Conservation (phyloP, 306 rosid genomes). For the Urtica urens region DNA sequence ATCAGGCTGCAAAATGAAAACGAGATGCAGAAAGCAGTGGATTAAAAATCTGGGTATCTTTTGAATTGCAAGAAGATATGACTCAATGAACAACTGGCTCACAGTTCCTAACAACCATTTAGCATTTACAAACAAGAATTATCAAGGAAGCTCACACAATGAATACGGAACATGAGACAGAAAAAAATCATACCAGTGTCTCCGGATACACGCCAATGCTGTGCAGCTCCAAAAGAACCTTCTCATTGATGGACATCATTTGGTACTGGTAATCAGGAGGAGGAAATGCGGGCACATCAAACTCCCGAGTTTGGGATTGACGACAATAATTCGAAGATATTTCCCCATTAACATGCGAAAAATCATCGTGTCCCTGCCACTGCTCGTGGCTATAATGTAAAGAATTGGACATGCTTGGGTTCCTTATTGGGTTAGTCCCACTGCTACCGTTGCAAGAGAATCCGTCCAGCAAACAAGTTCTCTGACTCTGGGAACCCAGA, state of each 20-base stretch:
- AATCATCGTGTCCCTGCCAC: constrained; percentile 62
- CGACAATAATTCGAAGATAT: constrained; percentile 51
- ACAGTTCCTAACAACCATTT: too few relatives aligned
- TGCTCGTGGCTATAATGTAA: constrained; percentile 50
- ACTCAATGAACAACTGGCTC: too few relatives aligned
- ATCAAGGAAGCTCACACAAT: constrained; percentile 9
- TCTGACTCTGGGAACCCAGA: constrained; percentile 44
- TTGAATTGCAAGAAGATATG: too few relatives aligned
- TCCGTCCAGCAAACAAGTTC: constrained; percentile 51
- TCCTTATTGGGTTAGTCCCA: constrained; percentile 46
- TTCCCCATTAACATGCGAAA: constrained; percentile 55
- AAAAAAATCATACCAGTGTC: constrained; percentile 47
- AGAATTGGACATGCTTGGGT: constrained; percentile 43
- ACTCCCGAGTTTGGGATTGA: constrained; percentile 48
- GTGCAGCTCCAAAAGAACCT: constrained; percentile 64
- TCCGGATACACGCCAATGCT: constrained; percentile 67
- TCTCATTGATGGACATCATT: constrained; percentile 45
- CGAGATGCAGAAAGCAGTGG: too few relatives aligned
- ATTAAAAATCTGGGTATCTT: too few relatives aligned
- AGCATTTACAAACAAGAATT: constrained; percentile 2
- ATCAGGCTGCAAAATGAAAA: constrained; percentile 53
- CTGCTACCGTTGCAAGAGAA: constrained; percentile 55
- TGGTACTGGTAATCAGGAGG: constrained; percentile 32
- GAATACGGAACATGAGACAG: constrained; percentile 12
- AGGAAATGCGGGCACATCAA: constrained; percentile 22